Percentiles rank a stretch among this genome's conserved stretches.
Evolutionary conservation across 2,329 filamentous ascomycete genomes (phyloP).

Genomic region (Neonectria hederae): DNA sequence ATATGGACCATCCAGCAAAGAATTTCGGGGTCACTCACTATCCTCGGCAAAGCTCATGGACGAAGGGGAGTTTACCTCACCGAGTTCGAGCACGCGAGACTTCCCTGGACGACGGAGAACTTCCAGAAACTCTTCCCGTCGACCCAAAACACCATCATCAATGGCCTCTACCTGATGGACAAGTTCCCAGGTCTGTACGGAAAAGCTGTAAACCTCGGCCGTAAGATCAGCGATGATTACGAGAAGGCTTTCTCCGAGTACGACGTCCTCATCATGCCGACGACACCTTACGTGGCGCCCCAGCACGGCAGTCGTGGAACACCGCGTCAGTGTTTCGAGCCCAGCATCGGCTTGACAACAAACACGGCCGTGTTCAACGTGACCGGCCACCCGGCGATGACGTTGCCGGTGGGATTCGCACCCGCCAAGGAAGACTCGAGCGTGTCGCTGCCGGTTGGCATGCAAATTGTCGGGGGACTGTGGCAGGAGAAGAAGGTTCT

Average conservation of each 20-base stretch:
- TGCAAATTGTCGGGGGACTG: conserved; percentile 64
- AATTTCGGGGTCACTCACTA: conserved; percentile 53
- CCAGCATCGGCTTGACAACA: conserved; percentile 62
- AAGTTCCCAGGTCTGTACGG: conserved; percentile 57
- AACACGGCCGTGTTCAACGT: conserved; percentile 68
- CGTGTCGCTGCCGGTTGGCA: conserved; percentile 58
- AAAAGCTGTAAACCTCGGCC: conserved; percentile 60
- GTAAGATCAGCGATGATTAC: conserved; percentile 58
- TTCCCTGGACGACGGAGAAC: conserved; percentile 56
- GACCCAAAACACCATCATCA: conserved; percentile 65
- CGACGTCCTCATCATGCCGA: conserved; percentile 60
- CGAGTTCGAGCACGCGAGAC: conserved; percentile 59
- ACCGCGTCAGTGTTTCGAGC: conserved; percentile 57
- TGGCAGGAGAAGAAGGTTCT: conserved; percentile 61
- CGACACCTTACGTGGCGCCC: conserved; percentile 58
- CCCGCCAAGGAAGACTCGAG: conserved; percentile 50
- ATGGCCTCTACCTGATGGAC: conserved; percentile 57
- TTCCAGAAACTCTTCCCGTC: conserved; percentile 63
- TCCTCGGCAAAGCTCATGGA: conserved; percentile 56
- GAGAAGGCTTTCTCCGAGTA: conserved; percentile 51
- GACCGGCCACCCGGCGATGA: conserved; percentile 65
- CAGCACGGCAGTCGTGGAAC: conserved; percentile 51
- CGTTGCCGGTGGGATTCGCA: conserved; percentile 60
- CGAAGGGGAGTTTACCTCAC: conserved; percentile 59
- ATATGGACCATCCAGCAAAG: conserved; percentile 62